Evolutionary conservation across 345 rosid genomes (phyloP), one percentile per base, ranked within the genome.

Genomic region (Citrus reticulata): DNA sequence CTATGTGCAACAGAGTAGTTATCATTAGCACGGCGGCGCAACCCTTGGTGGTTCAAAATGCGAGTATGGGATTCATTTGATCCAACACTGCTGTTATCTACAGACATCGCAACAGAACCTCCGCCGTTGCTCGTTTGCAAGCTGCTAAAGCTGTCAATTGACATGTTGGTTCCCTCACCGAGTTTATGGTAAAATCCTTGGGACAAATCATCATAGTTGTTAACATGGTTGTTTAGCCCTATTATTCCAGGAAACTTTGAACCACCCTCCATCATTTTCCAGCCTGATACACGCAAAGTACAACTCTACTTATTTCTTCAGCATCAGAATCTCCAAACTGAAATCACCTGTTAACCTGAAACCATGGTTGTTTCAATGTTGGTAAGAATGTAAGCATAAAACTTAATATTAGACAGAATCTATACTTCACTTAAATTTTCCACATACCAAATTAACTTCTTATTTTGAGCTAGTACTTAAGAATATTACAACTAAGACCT

Each of bases 21-120:
- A 73, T 86, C 85, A 73, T 59, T 80, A 73, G 82, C 79, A 8
- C 65, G 84, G 59, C 86, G 82, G 75, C 74, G 73, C 68, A 85
- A 61, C 20, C 86, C 90, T 76, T 79, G 88, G 77, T 87, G 90
- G 77, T 82, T 83, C 76, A 87, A 81, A 57, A 87, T 87, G 67
- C 73, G 90, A 30, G 90, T 83, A 37, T 77, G 83, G 25, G 90
- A 87, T 55, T 83, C 90, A 51, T 82, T 87, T 10, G 90, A 87
- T 49, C 83, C 90, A 2, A 85, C 74, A 55, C 90, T 87, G 72
- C 87, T 86, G 73, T 82, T 84, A 68, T 83, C 88, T 22, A 83
- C 37, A 19, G 90, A 86, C 87, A 86, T 87, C 4, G 86, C 85
- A 35, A 81, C 84, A 24, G 88, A 87, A 54, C 90, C 90, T 32